A percentile compares a stretch with the other conserved stretches of the same genome.
Evolutionary conservation across 2,329 filamentous ascomycete genomes (phyloP).

Genomic region (Cladosporium sp.): DNA sequence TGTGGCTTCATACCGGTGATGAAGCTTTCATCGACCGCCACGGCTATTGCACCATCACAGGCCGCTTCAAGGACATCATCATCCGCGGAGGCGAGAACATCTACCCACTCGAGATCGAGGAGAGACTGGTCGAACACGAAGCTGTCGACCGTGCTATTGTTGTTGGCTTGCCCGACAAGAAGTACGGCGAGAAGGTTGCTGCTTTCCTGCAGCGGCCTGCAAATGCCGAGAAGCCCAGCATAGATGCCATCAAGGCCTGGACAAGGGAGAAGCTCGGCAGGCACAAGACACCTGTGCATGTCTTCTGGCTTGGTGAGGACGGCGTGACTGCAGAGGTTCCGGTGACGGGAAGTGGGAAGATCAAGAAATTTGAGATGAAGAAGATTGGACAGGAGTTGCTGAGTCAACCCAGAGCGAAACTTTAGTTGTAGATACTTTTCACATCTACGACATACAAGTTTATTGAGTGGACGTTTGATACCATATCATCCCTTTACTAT

Average conservation of each 20-base stretch:
- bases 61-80: slow-evolving; percentile 30
- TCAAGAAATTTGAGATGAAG: slow-evolving; percentile 37
- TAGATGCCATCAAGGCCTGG: slow-evolving; percentile 34
- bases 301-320: slow-evolving; percentile 66
- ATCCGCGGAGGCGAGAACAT: slow-evolving; percentile 60
- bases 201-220: slow-evolving; percentile 29
- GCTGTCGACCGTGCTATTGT: slow-evolving; percentile 25
- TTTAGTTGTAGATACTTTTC: background rate
- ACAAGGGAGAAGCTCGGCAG: slow-evolving; percentile 33
- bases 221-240: slow-evolving; percentile 19
- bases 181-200: slow-evolving; percentile 27
- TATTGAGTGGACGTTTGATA: no score
- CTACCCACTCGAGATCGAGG: slow-evolving; percentile 34
- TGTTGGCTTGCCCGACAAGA: slow-evolving; percentile 25
- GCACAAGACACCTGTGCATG: slow-evolving; percentile 55
- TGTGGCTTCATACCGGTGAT: slow-evolving; percentile 63
- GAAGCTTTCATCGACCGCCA: slow-evolving; percentile 45
- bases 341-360: slow-evolving; percentile 40
- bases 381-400: slow-evolving; percentile 15
- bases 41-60: slow-evolving; percentile 34
- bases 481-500: no score
- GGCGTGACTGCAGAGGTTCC: slow-evolving; percentile 32
- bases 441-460: no score
- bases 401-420: background rate
- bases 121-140: slow-evolving; percentile 22